Base-by-base conservation (phyloP, 2,329 filamentous ascomycete genomes). In the Amylocarpus encephaloides region DNA sequence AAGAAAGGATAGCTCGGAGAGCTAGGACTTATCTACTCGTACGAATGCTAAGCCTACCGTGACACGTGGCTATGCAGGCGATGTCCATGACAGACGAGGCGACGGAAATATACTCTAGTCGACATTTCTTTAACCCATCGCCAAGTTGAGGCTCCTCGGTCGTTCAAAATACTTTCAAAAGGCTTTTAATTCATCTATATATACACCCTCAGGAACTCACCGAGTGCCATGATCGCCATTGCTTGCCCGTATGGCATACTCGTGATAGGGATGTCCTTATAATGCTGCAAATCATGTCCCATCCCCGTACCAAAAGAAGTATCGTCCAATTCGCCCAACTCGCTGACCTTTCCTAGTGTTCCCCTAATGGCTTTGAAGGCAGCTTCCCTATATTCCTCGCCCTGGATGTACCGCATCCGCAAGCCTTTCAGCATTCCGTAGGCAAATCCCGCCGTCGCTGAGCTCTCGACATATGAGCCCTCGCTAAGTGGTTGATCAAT, bases 241-340 rank as follows among this genome's bases (percentile, higher is more conserved):
- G 86, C 85, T 66, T 91, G 87, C 0, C 87, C 87, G 60, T 91
- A 91, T 6, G 86, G 87, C 87, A 91, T 92, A 59, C 83, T 85
- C 2, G 87, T 92, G 54, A 83, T 69, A 1, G 82, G 76, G 51
- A 92, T 90, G 55, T 87, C 78, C 67, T 85, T 84, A 63, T 92
- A 91, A 66, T 88, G 85, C 68, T 90, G 79, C 63, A 90, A 66
- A 50, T 77, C 76, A 56, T 79, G 73, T 0, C 87, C 87, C 85
- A 92, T 90, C 0, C 74, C 83, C 0, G 87, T 92, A 0, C 87
- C 87, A 62, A 91, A 92, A 57, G 84, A 88, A 1, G 83, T 85
- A 62, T 89, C 82, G 43, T 77, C 71, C 62, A 92, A 68, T 69
- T 91, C 87, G 1, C 87, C 87, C 51, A 81, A 73, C 0, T 71